These are phyloP conservation scores for Fomitopsis schrenkii DNA, from an alignment of 1,284 basidiomycete species.

Conservation along the genomic window DNA sequence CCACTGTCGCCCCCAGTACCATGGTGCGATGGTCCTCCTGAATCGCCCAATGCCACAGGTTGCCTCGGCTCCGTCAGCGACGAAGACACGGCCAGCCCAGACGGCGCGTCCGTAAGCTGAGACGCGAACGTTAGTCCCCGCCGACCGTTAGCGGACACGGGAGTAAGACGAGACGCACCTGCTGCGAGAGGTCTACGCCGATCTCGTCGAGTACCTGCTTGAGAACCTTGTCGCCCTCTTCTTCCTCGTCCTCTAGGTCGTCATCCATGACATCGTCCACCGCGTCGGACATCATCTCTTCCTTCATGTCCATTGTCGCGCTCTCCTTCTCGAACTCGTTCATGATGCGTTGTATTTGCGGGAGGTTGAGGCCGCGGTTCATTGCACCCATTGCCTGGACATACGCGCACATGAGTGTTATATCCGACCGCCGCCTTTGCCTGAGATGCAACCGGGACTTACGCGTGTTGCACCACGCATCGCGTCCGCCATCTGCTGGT, in stretches of 20 bases:
- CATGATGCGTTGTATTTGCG: constrained; percentile 94
- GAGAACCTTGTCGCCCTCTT: constrained; percentile 94
- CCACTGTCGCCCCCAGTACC: constrained; percentile 35
- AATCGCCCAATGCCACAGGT: constrained; percentile 78
- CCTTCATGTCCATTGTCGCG: constrained; percentile 99
- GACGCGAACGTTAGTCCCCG: constrained; percentile 8
- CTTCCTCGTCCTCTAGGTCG: constrained; percentile 89
- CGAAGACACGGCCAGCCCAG: constrained; percentile 59
- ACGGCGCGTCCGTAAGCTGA: constrained; percentile 83
- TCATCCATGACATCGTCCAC: constrained; percentile 99
- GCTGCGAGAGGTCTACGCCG: constrained; percentile 88
- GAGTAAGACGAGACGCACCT: constrained; percentile 39
- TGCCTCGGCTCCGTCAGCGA: constrained; percentile 64
- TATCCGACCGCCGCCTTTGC: constrained; percentile 3
- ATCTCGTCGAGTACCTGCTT: constrained; percentile 98
- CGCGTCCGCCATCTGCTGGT: constrained; percentile 99
- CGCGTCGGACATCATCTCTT: constrained; percentile 99
- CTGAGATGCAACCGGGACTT: constrained; percentile 23
- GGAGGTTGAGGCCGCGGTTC: constrained; percentile 95
- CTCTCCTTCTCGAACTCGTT: constrained; percentile 98
- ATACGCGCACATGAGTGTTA: constrained; percentile 4
- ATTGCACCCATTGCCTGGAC: constrained; percentile 94
- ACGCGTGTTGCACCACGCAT: constrained; percentile 98
- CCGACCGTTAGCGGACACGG: background rate
- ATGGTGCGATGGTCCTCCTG: constrained; percentile 37